Conservation (phyloP, 768 basidiomycete genomes). For the Rhodosporidiobolus sp. region DNA sequence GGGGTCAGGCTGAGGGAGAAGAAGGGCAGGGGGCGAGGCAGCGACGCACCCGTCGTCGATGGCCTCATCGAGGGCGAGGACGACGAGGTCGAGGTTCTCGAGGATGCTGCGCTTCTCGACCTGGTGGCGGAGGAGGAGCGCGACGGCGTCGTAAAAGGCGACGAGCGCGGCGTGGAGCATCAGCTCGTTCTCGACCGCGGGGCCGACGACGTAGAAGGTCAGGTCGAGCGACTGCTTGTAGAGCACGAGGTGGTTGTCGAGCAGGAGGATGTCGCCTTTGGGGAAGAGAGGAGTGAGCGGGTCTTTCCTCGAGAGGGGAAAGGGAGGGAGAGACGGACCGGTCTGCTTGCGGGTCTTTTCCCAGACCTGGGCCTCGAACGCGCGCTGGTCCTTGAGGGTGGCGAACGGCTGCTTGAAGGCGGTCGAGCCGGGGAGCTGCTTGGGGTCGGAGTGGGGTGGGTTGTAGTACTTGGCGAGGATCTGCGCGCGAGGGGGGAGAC, state of each 20-base stretch:
- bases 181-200: slow-evolving; percentile 85
- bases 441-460: slow-evolving; percentile 57
- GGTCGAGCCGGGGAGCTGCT: too few species aligned
- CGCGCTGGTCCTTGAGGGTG: slow-evolving; percentile 84
- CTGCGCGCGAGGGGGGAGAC: too few species aligned
- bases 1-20: neutral
- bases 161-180: slow-evolving; percentile 84
- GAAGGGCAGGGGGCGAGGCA: neutral
- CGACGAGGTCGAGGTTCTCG: slow-evolving; percentile 87
- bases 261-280: slow-evolving; percentile 87
- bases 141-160: slow-evolving; percentile 80
- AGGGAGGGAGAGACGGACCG: slow-evolving; percentile 59
- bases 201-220: slow-evolving; percentile 87
- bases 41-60: slow-evolving; percentile 88
- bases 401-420: slow-evolving; percentile 32
- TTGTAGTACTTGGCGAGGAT: slow-evolving; percentile 94
- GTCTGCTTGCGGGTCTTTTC: slow-evolving; percentile 92
- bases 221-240: slow-evolving; percentile 95
- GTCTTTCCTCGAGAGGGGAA: neutral
- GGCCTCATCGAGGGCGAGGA: slow-evolving; percentile 92
- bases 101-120: slow-evolving; percentile 91
- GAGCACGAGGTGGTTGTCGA: slow-evolving; percentile 81
- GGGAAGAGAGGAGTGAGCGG: neutral
- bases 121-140: slow-evolving; percentile 80
- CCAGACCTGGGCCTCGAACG: slow-evolving; percentile 92